Percentiles rank a stretch among this genome's conserved stretches.
Conservation (phyloP, 805 yeast species). For the Wickerhamiella shivajii region DNA sequence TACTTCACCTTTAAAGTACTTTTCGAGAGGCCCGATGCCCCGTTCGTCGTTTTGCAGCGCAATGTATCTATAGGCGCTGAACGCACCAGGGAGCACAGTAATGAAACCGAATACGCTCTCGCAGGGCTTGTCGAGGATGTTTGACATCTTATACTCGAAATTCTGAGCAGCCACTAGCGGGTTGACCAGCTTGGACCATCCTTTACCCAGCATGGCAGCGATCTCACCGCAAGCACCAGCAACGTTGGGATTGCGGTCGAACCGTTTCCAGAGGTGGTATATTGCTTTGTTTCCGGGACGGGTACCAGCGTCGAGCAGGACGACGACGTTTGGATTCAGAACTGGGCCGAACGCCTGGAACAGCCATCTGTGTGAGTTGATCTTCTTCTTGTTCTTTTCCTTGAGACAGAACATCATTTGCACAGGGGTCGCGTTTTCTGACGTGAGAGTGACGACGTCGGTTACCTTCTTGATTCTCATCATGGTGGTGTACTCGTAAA, state of each 20-base stretch:
- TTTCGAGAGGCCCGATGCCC: constrained; percentile 75
- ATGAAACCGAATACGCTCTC: constrained; percentile 92
- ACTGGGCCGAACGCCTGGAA: constrained; percentile 82
- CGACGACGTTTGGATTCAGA: constrained; percentile 67
- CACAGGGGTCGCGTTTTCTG: constrained; percentile 59
- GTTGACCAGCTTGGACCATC: constrained; percentile 42
- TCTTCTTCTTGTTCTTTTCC: constrained; percentile 77
- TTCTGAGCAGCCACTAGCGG: constrained; percentile 94
- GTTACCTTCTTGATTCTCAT: constrained; percentile 63
- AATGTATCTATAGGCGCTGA: constrained; percentile 78
- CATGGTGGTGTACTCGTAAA: constrained; percentile 87
- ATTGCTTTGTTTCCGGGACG: constrained; percentile 74
- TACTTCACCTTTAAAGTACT: constrained; percentile 86
- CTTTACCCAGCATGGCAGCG: constrained; percentile 63
- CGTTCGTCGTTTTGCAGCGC: constrained; percentile 54
- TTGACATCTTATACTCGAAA: constrained; percentile 92
- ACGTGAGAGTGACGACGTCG: constrained; percentile 49
- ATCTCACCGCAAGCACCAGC: constrained; percentile 99
- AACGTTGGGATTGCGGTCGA: constrained; percentile 56
- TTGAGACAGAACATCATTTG: constrained; percentile 82
- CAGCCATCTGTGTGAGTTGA: constrained; percentile 95
- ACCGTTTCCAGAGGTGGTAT: constrained; percentile 80
- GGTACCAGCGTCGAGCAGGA: constrained; percentile 87
- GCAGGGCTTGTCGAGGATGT: constrained; percentile 88
- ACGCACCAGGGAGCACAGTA: constrained; percentile 91